These are phyloP conservation scores for Penicillium cataractarum DNA, from an alignment of 495 filamentous ascomycete genomes.

Conservation along the genomic window DNA sequence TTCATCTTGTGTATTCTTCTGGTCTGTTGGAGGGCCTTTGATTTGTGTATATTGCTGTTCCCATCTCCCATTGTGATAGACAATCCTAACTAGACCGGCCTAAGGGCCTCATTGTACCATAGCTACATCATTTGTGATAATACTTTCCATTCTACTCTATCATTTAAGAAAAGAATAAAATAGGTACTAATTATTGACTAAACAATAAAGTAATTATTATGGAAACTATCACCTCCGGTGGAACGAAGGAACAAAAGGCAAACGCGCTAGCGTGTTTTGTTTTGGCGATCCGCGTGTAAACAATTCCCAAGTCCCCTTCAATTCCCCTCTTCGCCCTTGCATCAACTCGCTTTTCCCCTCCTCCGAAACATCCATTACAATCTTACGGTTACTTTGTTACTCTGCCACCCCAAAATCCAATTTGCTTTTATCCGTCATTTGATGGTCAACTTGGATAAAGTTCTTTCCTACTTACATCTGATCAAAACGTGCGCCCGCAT, in stretches of 20 bases:
- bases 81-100: slow-evolving; percentile 7
- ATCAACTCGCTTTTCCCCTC: slow-evolving; percentile 22
- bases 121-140: slow-evolving; percentile 5
- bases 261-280: slow-evolving; percentile 40
- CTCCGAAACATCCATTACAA: slow-evolving; percentile 6
- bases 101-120: slow-evolving; percentile 9
- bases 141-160: not conserved
- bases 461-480: not conserved
- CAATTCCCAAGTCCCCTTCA: slow-evolving; percentile 25
- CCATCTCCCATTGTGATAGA: slow-evolving; percentile 16
- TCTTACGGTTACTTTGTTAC: slow-evolving; percentile 4
- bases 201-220: not conserved
- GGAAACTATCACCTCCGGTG: not conserved
- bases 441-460: slow-evolving; percentile 15
- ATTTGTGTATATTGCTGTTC: slow-evolving; percentile 3
- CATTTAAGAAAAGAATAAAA: not conserved
- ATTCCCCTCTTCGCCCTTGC: slow-evolving; percentile 29
- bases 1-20: slow-evolving; percentile 9
- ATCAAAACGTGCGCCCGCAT: slow-evolving; percentile 16
- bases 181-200: not conserved
- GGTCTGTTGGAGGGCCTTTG: slow-evolving; percentile 1
- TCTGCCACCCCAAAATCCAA: not conserved
- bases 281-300: slow-evolving; percentile 41
- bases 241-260: slow-evolving; percentile 10
- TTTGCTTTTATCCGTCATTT: slow-evolving; percentile 19